These are phyloP conservation scores for Pseudohalonectria lignicola DNA, from an alignment of 2,329 filamentous ascomycete species.

Conservation along the genomic window DNA sequence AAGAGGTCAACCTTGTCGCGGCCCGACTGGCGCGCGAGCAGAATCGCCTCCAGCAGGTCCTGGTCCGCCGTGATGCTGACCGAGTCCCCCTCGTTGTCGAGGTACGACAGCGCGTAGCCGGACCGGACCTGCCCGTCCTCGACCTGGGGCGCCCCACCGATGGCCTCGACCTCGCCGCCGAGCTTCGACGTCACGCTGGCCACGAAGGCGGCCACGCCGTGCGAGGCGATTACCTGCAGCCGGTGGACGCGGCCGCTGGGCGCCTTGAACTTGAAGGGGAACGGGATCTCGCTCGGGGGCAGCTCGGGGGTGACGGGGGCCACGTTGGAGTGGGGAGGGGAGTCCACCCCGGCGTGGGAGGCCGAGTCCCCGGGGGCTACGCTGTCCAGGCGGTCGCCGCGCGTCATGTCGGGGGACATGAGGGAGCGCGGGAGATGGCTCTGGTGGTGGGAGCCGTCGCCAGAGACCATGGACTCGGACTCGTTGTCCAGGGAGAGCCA, in stretches of 20 bases:
- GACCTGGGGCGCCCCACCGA: conserved; percentile 70
- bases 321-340: conserved; percentile 55
- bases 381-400: conserved; percentile 67
- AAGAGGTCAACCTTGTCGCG: conserved; percentile 95
- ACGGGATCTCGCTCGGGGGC: conserved; percentile 60
- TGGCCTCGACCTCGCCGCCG: conserved; percentile 65
- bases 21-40: conserved; percentile 63
- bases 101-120: conserved; percentile 87
- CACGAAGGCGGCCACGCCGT: conserved; percentile 73
- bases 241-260: conserved; percentile 90
- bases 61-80: conserved; percentile 95
- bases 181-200: conserved; percentile 72
- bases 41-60: conserved; percentile 82
- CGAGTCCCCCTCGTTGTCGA: conserved; percentile 93
- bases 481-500: conserved; percentile 94
- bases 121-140: conserved; percentile 69
- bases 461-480: conserved; percentile 92
- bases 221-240: conserved; percentile 69
- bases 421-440: conserved; percentile 61
- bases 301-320: conserved; percentile 37
- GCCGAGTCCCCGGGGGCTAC: conserved; percentile 90
- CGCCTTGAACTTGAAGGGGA: conserved; percentile 98
- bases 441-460: conserved; percentile 64
- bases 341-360: conserved; percentile 78
- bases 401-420: conserved; percentile 63